Evolutionary conservation across 2,329 filamentous ascomycete genomes (phyloP), one percentile per base, ranked within the genome.

Genomic region (Trichocomaceae sp.): DNA sequence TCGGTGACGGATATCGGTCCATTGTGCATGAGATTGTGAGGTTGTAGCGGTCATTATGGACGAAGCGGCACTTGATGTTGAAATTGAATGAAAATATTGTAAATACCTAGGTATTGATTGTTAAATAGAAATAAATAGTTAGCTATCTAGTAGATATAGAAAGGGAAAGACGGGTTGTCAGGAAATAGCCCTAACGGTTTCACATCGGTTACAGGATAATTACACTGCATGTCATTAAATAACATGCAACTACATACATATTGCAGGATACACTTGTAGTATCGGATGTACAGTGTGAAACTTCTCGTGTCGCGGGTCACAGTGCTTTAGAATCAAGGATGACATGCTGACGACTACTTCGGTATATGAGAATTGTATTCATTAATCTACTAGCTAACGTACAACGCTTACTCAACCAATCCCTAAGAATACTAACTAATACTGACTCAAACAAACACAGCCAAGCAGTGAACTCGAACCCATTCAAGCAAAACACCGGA

Each of bases 371-470:
- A n/a, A n/a, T n/a, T 15, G 17, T 31, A 19, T 44, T 52, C 44
- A 51, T 56, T 44, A 50, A 56, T 56, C 45, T 51, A 56, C 45
- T 56, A 55, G 50, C 54, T 56, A 56, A 51, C 48, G 47, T 56
- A 56, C 54, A 56, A 29, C 45, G 23, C 22, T 33, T 48, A 47
- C 44, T 35, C 50, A 41, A 39, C 22, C 22, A 26, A 46, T 26
- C 44, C 44, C 44, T 29, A 46, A 20, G 12, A 47, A 31, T 9
- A 31, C 35, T 31, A 41, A n/a, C 22, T 26, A 10, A 47, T 7
- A 9, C 20, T 33, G 10, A 22, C 8, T 23, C 35, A 49, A 53
- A 44, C 45, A 49, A 22, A 15, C 7, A 48, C 17, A n/a, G 5
- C 6, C 45, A 49, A 49, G 35, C 46, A 44, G 39, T 42, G 41